These are phyloP conservation scores for Heliamphora exappendiculata DNA, from an alignment of 148 eudicot species.

Conservation along the genomic window DNA sequence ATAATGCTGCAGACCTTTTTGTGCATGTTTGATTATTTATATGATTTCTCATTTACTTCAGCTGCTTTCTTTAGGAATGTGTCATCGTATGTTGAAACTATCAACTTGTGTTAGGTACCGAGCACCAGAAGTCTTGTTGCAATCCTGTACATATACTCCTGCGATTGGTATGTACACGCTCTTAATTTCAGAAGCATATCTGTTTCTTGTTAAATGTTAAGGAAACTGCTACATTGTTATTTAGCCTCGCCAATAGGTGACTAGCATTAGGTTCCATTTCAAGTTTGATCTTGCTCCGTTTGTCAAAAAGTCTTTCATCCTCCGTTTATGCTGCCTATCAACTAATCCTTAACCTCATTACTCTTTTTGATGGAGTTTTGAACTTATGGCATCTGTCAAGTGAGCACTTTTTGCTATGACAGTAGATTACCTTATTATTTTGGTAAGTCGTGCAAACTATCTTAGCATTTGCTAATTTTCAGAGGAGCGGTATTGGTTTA, in stretches of 20 bases:
- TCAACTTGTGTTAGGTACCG: constrained; percentile 62
- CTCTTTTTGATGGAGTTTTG: not conserved
- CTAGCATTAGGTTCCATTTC: not conserved
- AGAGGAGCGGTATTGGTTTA: not conserved
- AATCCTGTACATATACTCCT: constrained; percentile 68
- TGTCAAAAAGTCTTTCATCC: not conserved
- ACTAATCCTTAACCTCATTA: not conserved
- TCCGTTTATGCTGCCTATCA: too few relatives aligned
- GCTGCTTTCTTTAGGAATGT: not conserved
- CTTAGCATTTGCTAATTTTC: not conserved
- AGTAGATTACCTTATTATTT: not conserved
- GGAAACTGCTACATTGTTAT: not conserved
- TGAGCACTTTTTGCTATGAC: not conserved
- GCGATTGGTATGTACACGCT: constrained; percentile 60
- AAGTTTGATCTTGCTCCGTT: not conserved
- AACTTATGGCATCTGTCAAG: not conserved
- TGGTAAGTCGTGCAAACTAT: not conserved
- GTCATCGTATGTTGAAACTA: constrained; percentile 1
- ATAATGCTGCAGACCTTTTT: not conserved
- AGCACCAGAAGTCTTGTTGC: constrained; percentile 92
- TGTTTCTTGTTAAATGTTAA: not conserved
- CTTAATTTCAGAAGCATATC: not conserved
- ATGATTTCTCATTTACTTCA: not conserved
- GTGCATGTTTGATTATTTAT: too few relatives aligned
- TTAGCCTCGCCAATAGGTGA: not conserved